phyloP scores from a whole-genome alignment of 1,284 basidiomycete species.

The Trametes versicolor region DNA sequence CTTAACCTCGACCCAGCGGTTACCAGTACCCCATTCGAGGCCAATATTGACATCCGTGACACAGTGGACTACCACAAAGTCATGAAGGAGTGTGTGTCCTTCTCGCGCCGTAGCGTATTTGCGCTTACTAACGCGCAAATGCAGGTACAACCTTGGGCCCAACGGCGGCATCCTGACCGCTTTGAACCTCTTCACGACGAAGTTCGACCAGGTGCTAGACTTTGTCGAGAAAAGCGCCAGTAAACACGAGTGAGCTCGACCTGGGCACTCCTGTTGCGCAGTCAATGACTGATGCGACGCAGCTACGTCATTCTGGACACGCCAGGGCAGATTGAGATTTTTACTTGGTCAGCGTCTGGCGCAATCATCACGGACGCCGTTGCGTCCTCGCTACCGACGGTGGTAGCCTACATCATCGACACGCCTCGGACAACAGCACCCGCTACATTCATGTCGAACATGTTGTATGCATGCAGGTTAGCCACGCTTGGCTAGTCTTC shows the following conservation, averaged over 20 bases:
- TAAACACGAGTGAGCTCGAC: constrained; percentile 79
- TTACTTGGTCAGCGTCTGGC: constrained; percentile 99
- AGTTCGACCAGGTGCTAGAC: constrained; percentile 97
- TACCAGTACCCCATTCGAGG: constrained; percentile 88
- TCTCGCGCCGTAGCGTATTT: constrained; percentile 26
- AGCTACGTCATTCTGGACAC: constrained; percentile 97
- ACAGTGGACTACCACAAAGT: constrained; percentile 98
- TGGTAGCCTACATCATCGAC: constrained; percentile 97
- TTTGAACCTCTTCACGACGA: constrained; percentile 98
- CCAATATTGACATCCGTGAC: constrained; percentile 98
- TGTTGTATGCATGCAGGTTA: constrained; percentile 98
- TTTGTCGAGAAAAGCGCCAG: constrained; percentile 93
- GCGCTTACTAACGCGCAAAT: constrained; percentile 23
- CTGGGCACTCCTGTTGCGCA: neutral
- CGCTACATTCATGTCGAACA: constrained; percentile 99
- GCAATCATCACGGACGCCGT: constrained; percentile 99
- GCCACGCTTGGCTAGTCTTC: constrained; percentile 38
- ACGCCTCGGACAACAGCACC: constrained; percentile 95
- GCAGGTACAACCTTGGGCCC: constrained; percentile 96
- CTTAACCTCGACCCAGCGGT: constrained; percentile 99
- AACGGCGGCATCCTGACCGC: constrained; percentile 98
- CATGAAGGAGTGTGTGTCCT: constrained; percentile 94
- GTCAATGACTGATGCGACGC: constrained; percentile 14
- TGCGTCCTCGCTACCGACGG: constrained; percentile 91
- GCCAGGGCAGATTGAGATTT: constrained; percentile 99